Percentiles rank a stretch among this genome's conserved stretches.
phyloP scores from a whole-genome alignment of 2,329 filamentous ascomycete species.

The Sodiomyces alkalinus region DNA sequence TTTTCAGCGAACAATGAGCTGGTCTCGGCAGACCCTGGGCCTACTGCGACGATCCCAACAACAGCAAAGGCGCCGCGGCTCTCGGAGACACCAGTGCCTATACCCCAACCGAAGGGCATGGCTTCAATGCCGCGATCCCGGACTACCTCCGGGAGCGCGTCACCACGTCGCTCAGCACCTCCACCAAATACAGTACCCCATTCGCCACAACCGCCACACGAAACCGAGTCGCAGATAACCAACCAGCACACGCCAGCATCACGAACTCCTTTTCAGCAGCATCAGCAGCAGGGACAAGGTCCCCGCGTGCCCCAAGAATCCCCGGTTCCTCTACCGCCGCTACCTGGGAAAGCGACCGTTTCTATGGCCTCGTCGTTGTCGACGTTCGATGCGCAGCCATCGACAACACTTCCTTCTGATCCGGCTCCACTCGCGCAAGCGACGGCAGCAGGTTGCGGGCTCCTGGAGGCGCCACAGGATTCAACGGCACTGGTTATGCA shows the following conservation, averaged over 20 bases:
- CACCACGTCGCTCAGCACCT: too few species aligned
- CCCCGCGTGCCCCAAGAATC: too few species aligned
- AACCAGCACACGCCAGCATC: too few species aligned
- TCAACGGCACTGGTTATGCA: slow-evolving; percentile 34
- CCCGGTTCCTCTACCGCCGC: slow-evolving; percentile 1
- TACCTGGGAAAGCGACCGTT: neutral
- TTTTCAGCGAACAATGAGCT: neutral
- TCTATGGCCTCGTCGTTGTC: neutral
- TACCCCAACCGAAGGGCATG: neutral
- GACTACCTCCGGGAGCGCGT: too few species aligned
- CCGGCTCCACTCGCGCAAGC: too few species aligned
- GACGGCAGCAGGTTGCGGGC: slow-evolving; percentile 9
- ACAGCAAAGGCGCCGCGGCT: neutral
- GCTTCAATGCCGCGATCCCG: neutral
- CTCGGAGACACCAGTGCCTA: slow-evolving; percentile 2
- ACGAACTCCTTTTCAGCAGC: too few species aligned
- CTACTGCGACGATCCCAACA: neutral
- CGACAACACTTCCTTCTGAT: neutral
- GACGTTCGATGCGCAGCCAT: neutral
- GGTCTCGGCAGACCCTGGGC: neutral
- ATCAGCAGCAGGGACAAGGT: too few species aligned
- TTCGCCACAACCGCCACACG: too few species aligned
- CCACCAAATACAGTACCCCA: too few species aligned
- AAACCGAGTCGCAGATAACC: too few species aligned
- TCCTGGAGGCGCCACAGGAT: slow-evolving; percentile 26